Conservation (phyloP, 192 early-diverging fungal species). For the Coemansia sp. region DNA sequence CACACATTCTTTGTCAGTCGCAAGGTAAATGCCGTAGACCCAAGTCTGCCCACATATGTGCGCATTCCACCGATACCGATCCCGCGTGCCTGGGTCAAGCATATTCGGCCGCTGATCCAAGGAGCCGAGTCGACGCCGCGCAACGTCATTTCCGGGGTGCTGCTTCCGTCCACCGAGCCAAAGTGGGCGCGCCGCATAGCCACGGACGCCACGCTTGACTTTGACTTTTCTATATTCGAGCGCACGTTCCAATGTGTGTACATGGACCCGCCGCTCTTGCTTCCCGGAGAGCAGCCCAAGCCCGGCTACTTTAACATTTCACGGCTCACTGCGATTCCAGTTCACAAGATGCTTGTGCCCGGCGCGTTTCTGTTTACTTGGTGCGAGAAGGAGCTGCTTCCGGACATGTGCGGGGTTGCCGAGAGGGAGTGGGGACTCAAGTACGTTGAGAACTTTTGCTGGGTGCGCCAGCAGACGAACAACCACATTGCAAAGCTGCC, state of each 20-base stretch:
- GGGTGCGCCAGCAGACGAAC: slow-evolving; percentile 81
- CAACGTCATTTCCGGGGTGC: slow-evolving; percentile 26
- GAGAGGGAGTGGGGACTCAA: slow-evolving; percentile 76
- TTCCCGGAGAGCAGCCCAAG: slow-evolving; percentile 27
- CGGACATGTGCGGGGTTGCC: slow-evolving; percentile 67
- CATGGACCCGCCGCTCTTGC: slow-evolving; percentile 84
- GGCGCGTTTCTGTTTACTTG: slow-evolving; percentile 90
- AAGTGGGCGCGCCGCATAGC: slow-evolving; percentile 28
- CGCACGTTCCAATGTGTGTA: slow-evolving; percentile 77
- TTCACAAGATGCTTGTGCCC: slow-evolving; percentile 60
- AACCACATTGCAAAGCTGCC: slow-evolving; percentile 70
- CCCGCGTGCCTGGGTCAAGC: slow-evolving; percentile 81
- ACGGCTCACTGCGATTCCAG: slow-evolving; percentile 34
- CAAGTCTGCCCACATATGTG: slow-evolving; percentile 81
- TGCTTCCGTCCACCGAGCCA: slow-evolving; percentile 30
- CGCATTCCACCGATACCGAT: slow-evolving; percentile 82
- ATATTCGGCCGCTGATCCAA: slow-evolving; percentile 54
- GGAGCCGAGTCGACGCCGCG: slow-evolving; percentile 31
- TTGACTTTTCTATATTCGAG: slow-evolving; percentile 52
- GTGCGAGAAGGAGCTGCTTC: slow-evolving; percentile 90
- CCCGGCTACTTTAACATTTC: slow-evolving; percentile 32
- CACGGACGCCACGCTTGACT: slow-evolving; percentile 22
- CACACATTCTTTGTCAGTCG: slow-evolving; percentile 84
- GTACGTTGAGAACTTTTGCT: slow-evolving; percentile 96
- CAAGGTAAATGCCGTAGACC: slow-evolving; percentile 76